Percentiles rank a stretch among this genome's conserved stretches.
These are phyloP conservation scores for Lentinula sp. DNA, from an alignment of 768 basidiomycete species.

Conservation along the genomic window DNA sequence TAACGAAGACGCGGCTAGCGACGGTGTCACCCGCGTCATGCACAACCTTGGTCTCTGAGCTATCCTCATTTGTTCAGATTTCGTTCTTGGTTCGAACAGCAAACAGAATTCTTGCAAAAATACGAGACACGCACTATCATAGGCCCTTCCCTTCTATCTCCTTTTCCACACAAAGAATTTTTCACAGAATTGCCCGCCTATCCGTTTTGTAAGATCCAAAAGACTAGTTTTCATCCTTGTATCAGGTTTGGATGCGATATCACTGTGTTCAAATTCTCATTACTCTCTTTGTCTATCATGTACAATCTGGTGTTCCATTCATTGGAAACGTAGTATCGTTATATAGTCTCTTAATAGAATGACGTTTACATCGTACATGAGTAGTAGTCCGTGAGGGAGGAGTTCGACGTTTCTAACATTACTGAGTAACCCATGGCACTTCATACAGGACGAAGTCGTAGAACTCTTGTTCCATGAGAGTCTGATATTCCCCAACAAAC, in stretches of 20 bases:
- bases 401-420: slow-evolving; percentile 5
- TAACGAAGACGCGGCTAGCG: slow-evolving; percentile 52
- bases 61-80: background rate
- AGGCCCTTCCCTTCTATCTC: background rate
- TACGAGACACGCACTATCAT: background rate
- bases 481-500: slow-evolving; percentile 86
- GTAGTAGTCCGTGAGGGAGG: too few species aligned
- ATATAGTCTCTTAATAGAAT: slow-evolving; percentile 5
- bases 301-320: slow-evolving; percentile 1
- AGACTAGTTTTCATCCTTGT: background rate
- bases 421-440: slow-evolving; percentile 82
- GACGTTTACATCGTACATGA: background rate
- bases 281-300: slow-evolving; percentile 1
- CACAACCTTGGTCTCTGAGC: slow-evolving; percentile 63
- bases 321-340: slow-evolving; percentile 1
- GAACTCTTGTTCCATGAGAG: slow-evolving; percentile 91
- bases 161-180: background rate
- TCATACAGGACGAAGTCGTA: slow-evolving; percentile 95
- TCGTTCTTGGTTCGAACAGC: background rate
- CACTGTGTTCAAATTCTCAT: background rate
- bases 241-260: slow-evolving; percentile 4
- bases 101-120: background rate
- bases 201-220: background rate
- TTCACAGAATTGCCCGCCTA: too few species aligned
- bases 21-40: slow-evolving; percentile 74